Percentiles rank a stretch among this genome's conserved stretches.
These are phyloP conservation scores for Trametes cubensis DNA, from an alignment of 768 basidiomycete genomes.

Conservation along the genomic window DNA sequence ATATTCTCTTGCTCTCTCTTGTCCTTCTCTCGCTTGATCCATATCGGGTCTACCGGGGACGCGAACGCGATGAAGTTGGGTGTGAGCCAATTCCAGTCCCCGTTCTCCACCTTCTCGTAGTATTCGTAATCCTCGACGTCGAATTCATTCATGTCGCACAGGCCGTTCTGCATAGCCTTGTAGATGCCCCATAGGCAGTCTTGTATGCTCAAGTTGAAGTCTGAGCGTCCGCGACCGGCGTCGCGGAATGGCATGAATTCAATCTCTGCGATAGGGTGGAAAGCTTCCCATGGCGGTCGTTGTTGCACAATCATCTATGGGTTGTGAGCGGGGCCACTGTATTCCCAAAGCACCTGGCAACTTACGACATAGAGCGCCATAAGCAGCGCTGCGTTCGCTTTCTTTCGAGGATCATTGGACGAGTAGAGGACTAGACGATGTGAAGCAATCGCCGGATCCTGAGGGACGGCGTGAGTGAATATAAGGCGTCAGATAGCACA, in stretches of 20 bases:
- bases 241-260: constrained; percentile 97
- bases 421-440: constrained; percentile 87
- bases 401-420: constrained; percentile 79
- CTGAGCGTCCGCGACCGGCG: constrained; percentile 88
- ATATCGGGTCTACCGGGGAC: constrained; percentile 80
- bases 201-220: constrained; percentile 92
- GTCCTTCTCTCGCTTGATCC: constrained; percentile 78
- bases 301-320: constrained; percentile 88
- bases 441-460: constrained; percentile 77
- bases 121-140: constrained; percentile 90
- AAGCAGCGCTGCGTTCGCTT: constrained; percentile 93
- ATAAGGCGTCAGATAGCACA: neutral
- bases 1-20: constrained; percentile 45
- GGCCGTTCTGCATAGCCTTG: constrained; percentile 88
- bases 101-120: constrained; percentile 95
- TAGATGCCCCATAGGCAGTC: constrained; percentile 88
- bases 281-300: constrained; percentile 91
- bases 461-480: neutral
- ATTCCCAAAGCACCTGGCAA: constrained; percentile 24
- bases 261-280: constrained; percentile 88
- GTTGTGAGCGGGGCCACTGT: neutral
- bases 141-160: constrained; percentile 95
- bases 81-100: constrained; percentile 95
- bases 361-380: constrained; percentile 92
- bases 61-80: constrained; percentile 94